Conservation (phyloP, 306 rosid species). For the Carpinus viminea region DNA sequence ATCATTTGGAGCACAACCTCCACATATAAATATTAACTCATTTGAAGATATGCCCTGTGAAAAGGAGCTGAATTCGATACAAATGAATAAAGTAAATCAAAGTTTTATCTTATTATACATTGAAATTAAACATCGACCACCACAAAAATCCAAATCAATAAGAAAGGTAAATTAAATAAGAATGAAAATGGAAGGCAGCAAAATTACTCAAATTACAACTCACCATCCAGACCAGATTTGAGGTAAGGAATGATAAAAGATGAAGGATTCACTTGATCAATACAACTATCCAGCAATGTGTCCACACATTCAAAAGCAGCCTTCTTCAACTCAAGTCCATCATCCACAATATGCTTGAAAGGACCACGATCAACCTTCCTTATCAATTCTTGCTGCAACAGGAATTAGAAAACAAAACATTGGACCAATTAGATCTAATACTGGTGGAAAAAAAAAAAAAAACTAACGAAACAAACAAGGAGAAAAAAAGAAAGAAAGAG, state of each 20-base stretch:
- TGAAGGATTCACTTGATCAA: constrained; percentile 99
- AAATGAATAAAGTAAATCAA: neutral
- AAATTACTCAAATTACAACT: constrained; percentile 33
- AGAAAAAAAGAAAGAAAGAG: neutral
- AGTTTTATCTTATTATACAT: neutral
- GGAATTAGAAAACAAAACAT: constrained; percentile 28
- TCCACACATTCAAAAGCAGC: constrained; percentile 99
- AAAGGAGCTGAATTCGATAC: neutral
- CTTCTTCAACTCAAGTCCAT: constrained; percentile 99
- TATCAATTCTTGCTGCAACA: constrained; percentile 89
- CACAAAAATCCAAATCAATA: neutral
- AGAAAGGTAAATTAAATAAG: neutral
- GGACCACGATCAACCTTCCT: constrained; percentile 99
- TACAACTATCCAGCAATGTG: constrained; percentile 95
- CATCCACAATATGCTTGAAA: constrained; percentile 98
- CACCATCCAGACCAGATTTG: constrained; percentile 96
- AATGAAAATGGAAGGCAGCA: neutral
- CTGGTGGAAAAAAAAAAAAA: neutral
- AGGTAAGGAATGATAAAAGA: constrained; percentile 95
- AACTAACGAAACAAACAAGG: neutral
- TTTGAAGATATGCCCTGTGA: neutral
- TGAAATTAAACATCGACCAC: too few relatives aligned
- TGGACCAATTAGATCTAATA: constrained; percentile 9
- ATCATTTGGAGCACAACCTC: neutral
- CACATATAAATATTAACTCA: neutral